Percentiles rank a stretch among this genome's conserved stretches.
phyloP scores from a whole-genome alignment of 2,329 filamentous ascomycete genomes.

The Penicillium brevicompactum region DNA sequence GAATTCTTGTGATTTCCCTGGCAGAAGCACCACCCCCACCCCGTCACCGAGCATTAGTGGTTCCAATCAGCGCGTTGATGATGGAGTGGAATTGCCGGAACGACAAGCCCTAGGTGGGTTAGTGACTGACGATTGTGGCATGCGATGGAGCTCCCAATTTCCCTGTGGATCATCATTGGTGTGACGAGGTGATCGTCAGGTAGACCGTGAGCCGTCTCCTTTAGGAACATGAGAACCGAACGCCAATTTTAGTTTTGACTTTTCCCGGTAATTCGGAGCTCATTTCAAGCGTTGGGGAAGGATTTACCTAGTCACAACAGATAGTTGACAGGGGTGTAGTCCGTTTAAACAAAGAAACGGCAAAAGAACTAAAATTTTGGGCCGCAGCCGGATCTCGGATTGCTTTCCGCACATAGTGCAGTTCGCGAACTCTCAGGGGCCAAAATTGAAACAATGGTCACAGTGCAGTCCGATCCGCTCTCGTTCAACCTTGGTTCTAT shows the following conservation, averaged over 20 bases:
- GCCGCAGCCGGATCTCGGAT: conserved; percentile 2
- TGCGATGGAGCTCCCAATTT: conserved; percentile 26
- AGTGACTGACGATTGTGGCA: conserved; percentile 8
- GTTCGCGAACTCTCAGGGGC: conserved; percentile 13
- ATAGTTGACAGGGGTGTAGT: background rate
- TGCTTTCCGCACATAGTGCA: background rate
- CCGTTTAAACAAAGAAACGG: conserved; percentile 2
- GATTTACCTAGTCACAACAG: too few species aligned
- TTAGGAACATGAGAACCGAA: conserved; percentile 17
- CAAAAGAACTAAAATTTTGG: background rate
- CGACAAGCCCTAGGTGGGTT: conserved; percentile 5
- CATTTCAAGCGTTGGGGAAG: conserved; percentile 2
- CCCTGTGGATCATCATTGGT: conserved; percentile 20
- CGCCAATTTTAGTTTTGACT: conserved; percentile 12
- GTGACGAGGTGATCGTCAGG: conserved; percentile 23
- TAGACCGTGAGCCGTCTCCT: conserved; percentile 14
- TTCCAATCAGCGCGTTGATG: background rate
- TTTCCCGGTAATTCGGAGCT: conserved; percentile 3
- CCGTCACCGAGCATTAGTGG: background rate
- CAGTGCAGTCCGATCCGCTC: conserved; percentile 1
- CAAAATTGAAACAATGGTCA: conserved; percentile 15
- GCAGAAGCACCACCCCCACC: background rate
- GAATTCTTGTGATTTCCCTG: conserved; percentile 1
- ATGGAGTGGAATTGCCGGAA: background rate
- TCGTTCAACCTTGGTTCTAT: background rate